These are phyloP conservation scores for Aspergillus heteromorphus DNA, from an alignment of 495 filamentous ascomycete genomes.

Conservation along the genomic window DNA sequence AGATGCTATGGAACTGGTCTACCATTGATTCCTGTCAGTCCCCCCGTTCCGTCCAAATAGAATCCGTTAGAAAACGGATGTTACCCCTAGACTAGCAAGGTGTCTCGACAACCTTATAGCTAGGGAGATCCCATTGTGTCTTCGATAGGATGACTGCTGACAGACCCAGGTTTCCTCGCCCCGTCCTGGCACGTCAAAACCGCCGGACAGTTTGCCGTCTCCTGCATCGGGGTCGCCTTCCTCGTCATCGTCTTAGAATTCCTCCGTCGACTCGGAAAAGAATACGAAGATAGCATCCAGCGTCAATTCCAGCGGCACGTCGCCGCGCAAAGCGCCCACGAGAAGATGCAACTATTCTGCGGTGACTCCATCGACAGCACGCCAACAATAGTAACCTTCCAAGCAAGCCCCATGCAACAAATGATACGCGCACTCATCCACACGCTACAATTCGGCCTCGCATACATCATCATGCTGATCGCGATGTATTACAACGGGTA, in stretches of 20 bases:
- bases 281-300: constrained; percentile 53
- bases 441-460: constrained; percentile 56
- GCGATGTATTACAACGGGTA: constrained; percentile 59
- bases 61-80: too few species aligned
- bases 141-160: not conserved
- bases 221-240: constrained; percentile 60
- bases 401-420: constrained; percentile 51
- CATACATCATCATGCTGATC: constrained; percentile 62
- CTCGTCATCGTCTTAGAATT: constrained; percentile 58
- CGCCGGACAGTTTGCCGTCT: constrained; percentile 54
- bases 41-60: too few species aligned
- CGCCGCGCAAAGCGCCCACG: constrained; percentile 8
- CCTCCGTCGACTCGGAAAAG: constrained; percentile 48
- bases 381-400: constrained; percentile 25
- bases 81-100: too few species aligned
- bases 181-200: constrained; percentile 56
- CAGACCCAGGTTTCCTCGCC: constrained; percentile 47
- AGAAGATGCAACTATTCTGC: constrained; percentile 14
- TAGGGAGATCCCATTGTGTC: too few species aligned
- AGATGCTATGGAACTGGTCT: constrained; percentile 73
- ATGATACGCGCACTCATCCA: constrained; percentile 52
- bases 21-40: constrained; percentile 52
- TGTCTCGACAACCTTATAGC: too few species aligned
- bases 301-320: constrained; percentile 34
- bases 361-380: not conserved